Base-by-base conservation (phyloP, 1,284 basidiomycete species). In the Caloboletus firmus region DNA sequence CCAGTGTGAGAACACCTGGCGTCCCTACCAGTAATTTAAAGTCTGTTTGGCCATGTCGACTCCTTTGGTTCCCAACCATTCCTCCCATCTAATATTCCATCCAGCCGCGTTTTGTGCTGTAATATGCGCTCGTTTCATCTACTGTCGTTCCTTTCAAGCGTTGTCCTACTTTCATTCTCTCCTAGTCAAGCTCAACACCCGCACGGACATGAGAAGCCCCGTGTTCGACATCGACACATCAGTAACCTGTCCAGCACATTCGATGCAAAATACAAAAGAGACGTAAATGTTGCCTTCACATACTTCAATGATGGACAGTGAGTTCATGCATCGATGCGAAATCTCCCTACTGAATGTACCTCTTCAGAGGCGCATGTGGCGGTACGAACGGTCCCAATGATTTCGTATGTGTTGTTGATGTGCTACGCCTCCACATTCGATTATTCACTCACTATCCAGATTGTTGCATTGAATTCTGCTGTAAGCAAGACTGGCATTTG, bases 401-500 rank as follows among this genome's bases (percentile, higher is more conserved):
- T 47, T 71, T 58, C 32, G 66, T 72, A 49, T 13, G 64, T 57
- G 40, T 39, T 30, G 35, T 28, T 26, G 17, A 37, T 36, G 20
- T 36, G 17, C 24, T 35, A 8, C 12, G 2, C 34, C 1, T 37
- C 17, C 36, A 17, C 13, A 3, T 41, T 42, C 22, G 17, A 28
- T 35, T 13, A 42, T 45, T 56, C 26, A 54, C 22, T n/a, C 7
- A 42, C 24, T 11, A 28, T 34, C 45, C 55, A 80, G 78, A 75
- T 80, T 47, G 76, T 80, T 22, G 79, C 78, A 13, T 55, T 79
- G 39, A 76, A 76, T 49, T 58, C 67, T 42, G 63, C 59, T 42
- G 77, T 79, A 57, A 55, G 67, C 54, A 43, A 10, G 20, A 22
- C 20, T 31, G 8, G 9, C 6, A 17, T 17, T 47, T 39, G 18